Base-by-base conservation (phyloP, 306 rosid genomes). In the Bauhinia variegata region DNA sequence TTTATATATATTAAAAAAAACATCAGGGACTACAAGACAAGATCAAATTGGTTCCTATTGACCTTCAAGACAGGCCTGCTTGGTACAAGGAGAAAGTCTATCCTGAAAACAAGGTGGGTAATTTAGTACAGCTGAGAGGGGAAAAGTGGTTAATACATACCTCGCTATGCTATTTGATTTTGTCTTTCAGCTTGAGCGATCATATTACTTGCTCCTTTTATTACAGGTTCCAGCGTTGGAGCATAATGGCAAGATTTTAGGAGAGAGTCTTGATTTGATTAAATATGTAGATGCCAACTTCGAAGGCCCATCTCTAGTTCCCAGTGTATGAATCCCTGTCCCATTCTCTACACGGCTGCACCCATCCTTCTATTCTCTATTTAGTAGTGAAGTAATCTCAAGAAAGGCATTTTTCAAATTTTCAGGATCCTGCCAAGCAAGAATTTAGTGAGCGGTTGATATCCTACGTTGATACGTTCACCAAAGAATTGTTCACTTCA, bases 1-100 rank as follows among this genome's bases (percentile, higher is more conserved):
- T 7, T 19, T 23, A 4, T 15, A 17, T 15, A 62, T 59, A 14
- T 38, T 58, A 38, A 11, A 5, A 18, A 44, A 30, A 1, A 67
- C 19, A 38, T 62, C 68, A 88, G 90, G 95, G 88, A 54, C 77
- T 91, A 37, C 81, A 86, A 64, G 88, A 88, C 34, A 66, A 84
- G 75, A 91, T 88, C 33, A 73, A 88, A 70, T 50, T 88, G 55
- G 90, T 88, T 59, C 80, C 92, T 38, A 48, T 87, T 3, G 37
- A 80, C 69, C 95, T 87, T 48, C 30, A 2, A 6, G 60, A 84
- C 36, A 87, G 88, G 74, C 97, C 92, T 51, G 81, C 79, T 74
- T 88, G 91, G 95, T 88, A 85, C 63, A 83, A 79, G 81, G 95
- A 88, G 64, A 88, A 85, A 51, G 87, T 85, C 52, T 75, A 88